Base-by-base conservation (phyloP, 495 filamentous ascomycete species). In the Lasiosphaeria ovina region DNA sequence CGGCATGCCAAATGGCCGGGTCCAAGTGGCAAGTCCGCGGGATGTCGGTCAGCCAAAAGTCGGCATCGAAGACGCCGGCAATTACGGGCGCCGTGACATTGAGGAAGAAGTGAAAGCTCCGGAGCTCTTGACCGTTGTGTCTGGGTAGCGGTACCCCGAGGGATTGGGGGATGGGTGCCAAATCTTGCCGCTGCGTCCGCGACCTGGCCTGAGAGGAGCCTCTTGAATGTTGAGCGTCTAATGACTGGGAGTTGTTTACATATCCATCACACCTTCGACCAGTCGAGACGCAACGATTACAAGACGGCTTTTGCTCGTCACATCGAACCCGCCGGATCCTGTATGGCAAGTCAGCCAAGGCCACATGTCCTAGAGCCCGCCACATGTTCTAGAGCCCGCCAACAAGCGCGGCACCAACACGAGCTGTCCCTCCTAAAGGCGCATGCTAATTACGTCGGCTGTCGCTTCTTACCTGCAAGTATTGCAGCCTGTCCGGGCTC, bases 21-120 rank as follows among this genome's bases (percentile, higher is more conserved):
- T 47, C 44, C 11, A 47, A 47, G 44, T 47, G 44, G 44, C 44
- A 47, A n/a, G 44, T 47, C 44, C 44, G 44, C 11, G 44, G 44
- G 11, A 47, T 47, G 44, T 47, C 44, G 12, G 44, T 47, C 6
- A 47, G 5, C 44, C 44, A 47, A 47, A 47, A 47, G 12, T 47
- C 44, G 12, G 16, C 44, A 47, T 47, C 44, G 11, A 47, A 47
- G 11, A 47, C 44, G 11, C 44, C 16, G 11, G 44, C 44, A 47
- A 47, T 47, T n/a, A n/a, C 44, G 11, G 44, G 44, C 16, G 44
- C 44, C 44, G 44, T 14, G 11, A 47, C 44, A n/a, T 47, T 1
- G 11, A 47, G 44, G 11, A 47, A 47, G 44, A 47, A 47, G 44
- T 47, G 44, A 14, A 14, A 47, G 44, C 44, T 47, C 2, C 44